Evolutionary conservation across 805 yeast species (phyloP).

Genomic region (Suhomyces canberraensis): DNA sequence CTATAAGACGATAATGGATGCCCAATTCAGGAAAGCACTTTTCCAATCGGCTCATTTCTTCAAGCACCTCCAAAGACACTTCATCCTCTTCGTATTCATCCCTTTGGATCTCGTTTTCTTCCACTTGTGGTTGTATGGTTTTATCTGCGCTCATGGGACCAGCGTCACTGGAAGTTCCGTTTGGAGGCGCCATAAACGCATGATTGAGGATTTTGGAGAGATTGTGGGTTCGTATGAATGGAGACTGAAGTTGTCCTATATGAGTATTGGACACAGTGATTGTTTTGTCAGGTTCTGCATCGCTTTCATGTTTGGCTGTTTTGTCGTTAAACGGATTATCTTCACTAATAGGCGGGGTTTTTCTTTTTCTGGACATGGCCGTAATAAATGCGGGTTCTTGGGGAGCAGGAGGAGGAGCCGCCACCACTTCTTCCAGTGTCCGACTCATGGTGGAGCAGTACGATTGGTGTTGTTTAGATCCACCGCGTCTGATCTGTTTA

Average conservation of each 20-base stretch:
- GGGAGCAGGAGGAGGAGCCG: background rate
- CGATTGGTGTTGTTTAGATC: background rate
- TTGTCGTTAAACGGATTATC: slow-evolving; percentile 31
- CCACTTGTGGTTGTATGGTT: slow-evolving; percentile 1
- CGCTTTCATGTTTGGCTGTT: background rate
- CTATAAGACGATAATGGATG: slow-evolving; percentile 47
- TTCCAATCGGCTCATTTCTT: slow-evolving; percentile 55
- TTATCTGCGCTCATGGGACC: background rate
- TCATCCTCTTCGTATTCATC: slow-evolving; percentile 38
- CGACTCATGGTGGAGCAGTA: background rate
- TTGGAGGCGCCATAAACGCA: background rate
- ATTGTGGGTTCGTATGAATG: slow-evolving; percentile 4
- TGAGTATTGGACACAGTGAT: background rate
- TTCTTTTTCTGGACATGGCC: background rate
- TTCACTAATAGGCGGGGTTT: slow-evolving; percentile 10
- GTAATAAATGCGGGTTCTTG: background rate
- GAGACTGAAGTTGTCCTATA: slow-evolving; percentile 1
- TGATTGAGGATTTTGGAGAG: slow-evolving; percentile 2
- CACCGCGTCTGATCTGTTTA: background rate
- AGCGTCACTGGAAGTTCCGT: background rate
- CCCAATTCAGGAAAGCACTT: slow-evolving; percentile 53
- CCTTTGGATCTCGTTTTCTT: slow-evolving; percentile 1
- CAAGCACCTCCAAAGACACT: slow-evolving; percentile 49
- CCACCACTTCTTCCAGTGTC: background rate
- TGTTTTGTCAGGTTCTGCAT: background rate